These are phyloP conservation scores for Tetrapisispora namnaoensis DNA, from an alignment of 805 yeast genomes.

Conservation along the genomic window DNA sequence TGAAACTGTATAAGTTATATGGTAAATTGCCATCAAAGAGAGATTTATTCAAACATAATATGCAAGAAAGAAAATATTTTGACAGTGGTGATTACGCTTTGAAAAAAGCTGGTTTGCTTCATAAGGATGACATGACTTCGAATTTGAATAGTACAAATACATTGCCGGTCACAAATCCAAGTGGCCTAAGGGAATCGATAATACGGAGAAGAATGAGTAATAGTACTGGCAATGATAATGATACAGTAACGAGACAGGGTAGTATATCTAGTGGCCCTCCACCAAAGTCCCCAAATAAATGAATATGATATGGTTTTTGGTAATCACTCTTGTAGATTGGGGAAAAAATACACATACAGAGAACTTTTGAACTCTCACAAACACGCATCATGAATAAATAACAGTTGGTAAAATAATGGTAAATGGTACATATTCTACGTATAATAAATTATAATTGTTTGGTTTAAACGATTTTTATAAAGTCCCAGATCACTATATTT, in stretches of 20 bases:
- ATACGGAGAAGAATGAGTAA: constrained; percentile 28
- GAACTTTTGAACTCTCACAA: too few species aligned
- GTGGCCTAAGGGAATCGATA: constrained; percentile 28
- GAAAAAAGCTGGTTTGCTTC: constrained; percentile 51
- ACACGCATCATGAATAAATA: too few species aligned
- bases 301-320: neutral
- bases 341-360: too few species aligned
- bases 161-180: constrained; percentile 29
- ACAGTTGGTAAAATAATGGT: too few species aligned
- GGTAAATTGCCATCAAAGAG: constrained; percentile 79
- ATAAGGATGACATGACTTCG: constrained; percentile 17
- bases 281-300: constrained; percentile 28
- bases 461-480: too few species aligned
- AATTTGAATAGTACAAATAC: constrained; percentile 20
- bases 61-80: constrained; percentile 83
- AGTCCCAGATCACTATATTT: too few species aligned
- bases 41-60: constrained; percentile 62
- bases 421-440: too few species aligned
- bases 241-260: constrained; percentile 26
- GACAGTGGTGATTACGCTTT: constrained; percentile 93
- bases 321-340: too few species aligned
- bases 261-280: constrained; percentile 31
- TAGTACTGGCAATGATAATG: constrained; percentile 19
- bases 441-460: too few species aligned
- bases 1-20: constrained; percentile 65